Conservation (phyloP, 192 early-diverging fungal genomes). For the Pilobolus umbonatus region DNA sequence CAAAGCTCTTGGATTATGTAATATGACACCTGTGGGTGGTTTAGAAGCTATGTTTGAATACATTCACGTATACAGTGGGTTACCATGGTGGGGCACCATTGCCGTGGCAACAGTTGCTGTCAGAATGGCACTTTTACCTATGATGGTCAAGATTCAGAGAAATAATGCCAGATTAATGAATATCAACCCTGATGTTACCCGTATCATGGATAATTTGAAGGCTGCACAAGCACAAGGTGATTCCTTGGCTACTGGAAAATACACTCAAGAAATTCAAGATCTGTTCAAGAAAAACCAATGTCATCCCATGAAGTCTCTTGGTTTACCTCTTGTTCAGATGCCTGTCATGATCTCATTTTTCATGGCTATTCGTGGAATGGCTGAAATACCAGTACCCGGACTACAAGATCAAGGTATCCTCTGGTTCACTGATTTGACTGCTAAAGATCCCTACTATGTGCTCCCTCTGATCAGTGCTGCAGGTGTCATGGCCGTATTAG, state of each 20-base stretch:
- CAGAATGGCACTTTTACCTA: constrained; percentile 65
- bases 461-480: constrained; percentile 71
- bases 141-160: constrained; percentile 68
- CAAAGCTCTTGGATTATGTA: constrained; percentile 72
- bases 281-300: constrained; percentile 62
- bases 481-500: constrained; percentile 69
- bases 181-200: constrained; percentile 65
- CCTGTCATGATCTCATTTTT: constrained; percentile 87
- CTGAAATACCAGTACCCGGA: constrained; percentile 74
- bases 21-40: constrained; percentile 65
- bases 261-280: constrained; percentile 51
- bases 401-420: constrained; percentile 67
- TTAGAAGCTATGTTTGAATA: constrained; percentile 72
- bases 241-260: constrained; percentile 38
- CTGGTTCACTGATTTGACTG: constrained; percentile 86
- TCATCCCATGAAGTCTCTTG: constrained; percentile 58
- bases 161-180: constrained; percentile 64
- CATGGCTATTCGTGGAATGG: constrained; percentile 76
- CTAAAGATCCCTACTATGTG: constrained; percentile 75
- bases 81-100: constrained; percentile 96
- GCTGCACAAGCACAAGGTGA: constrained; percentile 56
- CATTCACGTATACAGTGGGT: constrained; percentile 72
- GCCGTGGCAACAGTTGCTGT: constrained; percentile 59
- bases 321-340: constrained; percentile 60
- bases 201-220: constrained; percentile 62